Base-by-base conservation (phyloP, 768 basidiomycete genomes). In the Pulveroboletus ravenelii region DNA sequence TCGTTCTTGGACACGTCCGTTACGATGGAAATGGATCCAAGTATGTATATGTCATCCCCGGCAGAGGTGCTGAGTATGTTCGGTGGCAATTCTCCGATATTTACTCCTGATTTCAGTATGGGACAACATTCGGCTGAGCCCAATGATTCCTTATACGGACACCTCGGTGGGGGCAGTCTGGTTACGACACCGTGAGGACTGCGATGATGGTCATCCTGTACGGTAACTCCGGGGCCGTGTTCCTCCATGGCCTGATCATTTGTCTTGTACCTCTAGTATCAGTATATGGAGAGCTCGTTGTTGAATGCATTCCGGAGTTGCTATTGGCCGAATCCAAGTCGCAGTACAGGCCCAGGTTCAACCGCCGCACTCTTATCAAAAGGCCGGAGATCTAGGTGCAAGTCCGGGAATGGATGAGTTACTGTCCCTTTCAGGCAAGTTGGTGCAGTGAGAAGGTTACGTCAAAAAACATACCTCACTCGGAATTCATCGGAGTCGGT, bases 61-160 rank as follows among this genome's bases (percentile, higher is more conserved):
- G 70, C 74, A 41, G 83, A 85, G 53, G 77, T 85, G 71, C 75
- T 85, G 73, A 74, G 76, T 53, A 70, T 86, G 62, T 80, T 85
- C 51, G 74, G 74, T 55, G 81, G 76, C 3, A 48, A 43, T 5
- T 58, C 65, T 6, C 56, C 70, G 35, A 58, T 71, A 17, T 70
- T 73, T 41, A 36, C 57, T 14, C 36, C 66, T 32, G 68, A 68
- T 51, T 70, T 68, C 39, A 39, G 44, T 30, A 59, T 70, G 57
- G 62, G 62, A n/a, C 58, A 52, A 15, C 60, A 59, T 47, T 51
- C 55, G 36, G 41, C 47, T 29, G 68, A 68, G 31, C 53, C 64
- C 40, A 57, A 47, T 35, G 68, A 70, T 15, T 29, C 58, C 12
- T 37, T 68, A 1, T 70, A 70, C n/a, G 56, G 58, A 6, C 66